phyloP scores from a whole-genome alignment of 495 filamentous ascomycete genomes.

The Xylaria longipes region DNA sequence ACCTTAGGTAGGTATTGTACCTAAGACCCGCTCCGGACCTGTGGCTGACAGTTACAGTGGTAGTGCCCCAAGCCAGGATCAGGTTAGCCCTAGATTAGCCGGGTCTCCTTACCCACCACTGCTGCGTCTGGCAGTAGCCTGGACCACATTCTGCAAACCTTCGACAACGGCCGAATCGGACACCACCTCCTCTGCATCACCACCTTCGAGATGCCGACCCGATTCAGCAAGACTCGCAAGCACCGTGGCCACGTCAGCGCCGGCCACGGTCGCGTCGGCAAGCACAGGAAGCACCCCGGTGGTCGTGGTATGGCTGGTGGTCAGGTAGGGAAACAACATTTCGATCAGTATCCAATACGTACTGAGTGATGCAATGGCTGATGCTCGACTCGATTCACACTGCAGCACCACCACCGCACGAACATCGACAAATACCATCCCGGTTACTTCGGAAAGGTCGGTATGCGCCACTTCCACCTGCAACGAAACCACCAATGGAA shows the following conservation, averaged over 20 bases:
- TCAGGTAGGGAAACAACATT: constrained; percentile 46
- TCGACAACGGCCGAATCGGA: constrained; percentile 27
- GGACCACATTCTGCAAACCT: constrained; percentile 21
- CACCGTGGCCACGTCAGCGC: constrained; percentile 94
- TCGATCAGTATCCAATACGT: background rate
- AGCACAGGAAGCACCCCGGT: constrained; percentile 94
- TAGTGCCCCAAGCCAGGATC: background rate
- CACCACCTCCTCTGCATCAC: constrained; percentile 15
- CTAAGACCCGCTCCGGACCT: no score
- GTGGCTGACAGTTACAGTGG: no score
- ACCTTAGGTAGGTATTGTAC: no score
- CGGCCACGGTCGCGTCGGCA: constrained; percentile 90
- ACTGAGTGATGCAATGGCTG: background rate
- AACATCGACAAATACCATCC: constrained; percentile 78
- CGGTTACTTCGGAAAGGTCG: constrained; percentile 95
- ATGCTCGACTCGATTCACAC: background rate
- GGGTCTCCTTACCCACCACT: constrained; percentile 21
- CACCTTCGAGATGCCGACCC: constrained; percentile 74
- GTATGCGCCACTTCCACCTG: constrained; percentile 97
- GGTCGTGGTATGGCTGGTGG: constrained; percentile 96
- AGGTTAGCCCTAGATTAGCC: constrained; percentile 30
- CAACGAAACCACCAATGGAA: constrained; percentile 90
- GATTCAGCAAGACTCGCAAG: constrained; percentile 82
- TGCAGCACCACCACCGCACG: constrained; percentile 84
- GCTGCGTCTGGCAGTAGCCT: background rate